Conservation (phyloP, 192 early-diverging fungal genomes). For the Umbelopsis ramanniana region DNA sequence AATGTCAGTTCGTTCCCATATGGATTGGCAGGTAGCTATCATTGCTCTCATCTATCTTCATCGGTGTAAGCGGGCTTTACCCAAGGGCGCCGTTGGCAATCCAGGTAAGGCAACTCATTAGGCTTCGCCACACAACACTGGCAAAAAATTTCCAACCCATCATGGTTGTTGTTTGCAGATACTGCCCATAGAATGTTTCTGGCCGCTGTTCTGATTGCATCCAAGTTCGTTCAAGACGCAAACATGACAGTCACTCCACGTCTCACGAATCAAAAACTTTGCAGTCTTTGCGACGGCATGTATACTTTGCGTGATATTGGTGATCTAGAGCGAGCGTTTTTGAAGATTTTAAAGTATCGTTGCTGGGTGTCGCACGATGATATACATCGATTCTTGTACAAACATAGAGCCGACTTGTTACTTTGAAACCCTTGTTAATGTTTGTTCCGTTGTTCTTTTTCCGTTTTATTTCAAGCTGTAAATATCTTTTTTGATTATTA, state of each 20-base stretch:
- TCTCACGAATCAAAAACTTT: constrained; percentile 36
- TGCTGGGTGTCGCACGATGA: constrained; percentile 30
- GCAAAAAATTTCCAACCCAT: not conserved
- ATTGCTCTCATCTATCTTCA: constrained; percentile 40
- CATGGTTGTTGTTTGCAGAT: constrained; percentile 24
- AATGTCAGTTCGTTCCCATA: constrained; percentile 32
- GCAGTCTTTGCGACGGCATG: constrained; percentile 33
- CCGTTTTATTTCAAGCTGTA: not conserved
- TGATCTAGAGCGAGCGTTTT: constrained; percentile 36
- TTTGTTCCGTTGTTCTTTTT: not conserved
- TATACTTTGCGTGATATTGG: constrained; percentile 39
- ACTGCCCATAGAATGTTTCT: constrained; percentile 42
- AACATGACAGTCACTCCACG: constrained; percentile 5
- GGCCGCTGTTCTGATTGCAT: constrained; percentile 39
- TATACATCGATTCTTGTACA: not conserved
- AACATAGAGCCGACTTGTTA: constrained; percentile 16
- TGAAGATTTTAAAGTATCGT: constrained; percentile 33
- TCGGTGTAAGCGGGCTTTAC: constrained; percentile 36
- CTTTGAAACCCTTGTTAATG: not conserved
- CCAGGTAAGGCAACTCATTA: constrained; percentile 30
- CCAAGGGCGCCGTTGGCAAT: constrained; percentile 40
- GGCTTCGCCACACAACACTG: not conserved
- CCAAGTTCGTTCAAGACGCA: constrained; percentile 37
- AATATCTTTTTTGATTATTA: not conserved
- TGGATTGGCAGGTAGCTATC: constrained; percentile 40